Evolutionary conservation across 202 grass and related monocot species (phyloP), one percentile per base, ranked within the genome.

Genomic region (Eragrostis tef): DNA sequence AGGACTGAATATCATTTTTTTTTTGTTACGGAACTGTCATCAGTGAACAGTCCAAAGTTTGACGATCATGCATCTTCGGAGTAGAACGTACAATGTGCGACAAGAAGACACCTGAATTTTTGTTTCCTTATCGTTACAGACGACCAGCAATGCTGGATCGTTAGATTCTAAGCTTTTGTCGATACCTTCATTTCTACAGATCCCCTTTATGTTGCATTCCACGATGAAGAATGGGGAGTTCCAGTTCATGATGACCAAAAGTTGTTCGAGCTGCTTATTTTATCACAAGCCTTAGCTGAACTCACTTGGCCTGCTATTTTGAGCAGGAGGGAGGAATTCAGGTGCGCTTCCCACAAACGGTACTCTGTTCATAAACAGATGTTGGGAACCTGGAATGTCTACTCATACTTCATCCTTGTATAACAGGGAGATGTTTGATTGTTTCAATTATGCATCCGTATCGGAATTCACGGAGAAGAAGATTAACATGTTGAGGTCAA

Each of bases 161-260:
- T n/a, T n/a, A n/a, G n/a, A n/a, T n/a, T n/a, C 36, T 24, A 80
- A 45, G 14, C 0, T 72, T 68, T 39, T 36, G 26, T 25, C 54
- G 50, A 16, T 45, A 26, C 57, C 14, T 59, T 43, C 16, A 11
- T 74, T 87, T 67, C 57, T 86, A 39, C 36, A 89, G 92, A 95
- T 19, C 87, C 83, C 19, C 13, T 76, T 5, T 90, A 93, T 61
- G 77, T 86, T 54, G 71, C 70, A 24, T 91, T 94, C 90, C 92
- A 98, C 41, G 90, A 95, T 14, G 83, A 93, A 81, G 92, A 95
- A 77, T 95, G 90, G 96, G 96, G 90, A 81, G 84, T 88, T 15
- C 92, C 85, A 0, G 81, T 87, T 53, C 81, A 87, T 45, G 85
- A 95, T 54, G 90, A 93, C 54, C 16, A 34, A 7, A 90, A 81